phyloP scores from a whole-genome alignment of 352 stramenopile species.

The Pythium pectinolyticum region DNA sequence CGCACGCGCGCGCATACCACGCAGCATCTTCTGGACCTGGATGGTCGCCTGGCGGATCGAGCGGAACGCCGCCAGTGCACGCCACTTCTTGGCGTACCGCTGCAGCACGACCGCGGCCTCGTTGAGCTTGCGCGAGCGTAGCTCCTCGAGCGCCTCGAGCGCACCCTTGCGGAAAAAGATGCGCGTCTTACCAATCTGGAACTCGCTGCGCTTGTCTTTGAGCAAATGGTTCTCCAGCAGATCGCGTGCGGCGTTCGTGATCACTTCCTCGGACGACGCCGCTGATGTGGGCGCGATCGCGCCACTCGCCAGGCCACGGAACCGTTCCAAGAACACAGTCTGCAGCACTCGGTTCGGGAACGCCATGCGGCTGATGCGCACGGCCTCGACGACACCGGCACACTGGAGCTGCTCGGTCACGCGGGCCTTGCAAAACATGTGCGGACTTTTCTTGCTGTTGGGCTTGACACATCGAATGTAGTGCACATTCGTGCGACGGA shows the following conservation, averaged over 20 bases:
- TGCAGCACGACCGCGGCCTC: constrained; percentile 78
- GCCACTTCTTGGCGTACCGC: constrained; percentile 82
- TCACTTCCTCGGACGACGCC: constrained; percentile 45
- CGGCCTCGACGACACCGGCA: constrained; percentile 97
- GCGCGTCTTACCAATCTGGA: constrained; percentile 89
- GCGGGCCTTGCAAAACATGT: constrained; percentile 87
- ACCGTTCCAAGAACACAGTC: constrained; percentile 82
- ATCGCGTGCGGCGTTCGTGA: constrained; percentile 43
- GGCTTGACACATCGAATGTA: constrained; percentile 99
- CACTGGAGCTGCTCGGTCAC: constrained; percentile 97
- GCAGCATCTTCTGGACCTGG: constrained; percentile 57
- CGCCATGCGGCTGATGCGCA: constrained; percentile 97
- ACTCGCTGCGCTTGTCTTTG: constrained; percentile 58
- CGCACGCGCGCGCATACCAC: constrained; percentile 40
- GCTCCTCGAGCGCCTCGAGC: constrained; percentile 90
- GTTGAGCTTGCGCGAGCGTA: constrained; percentile 78
- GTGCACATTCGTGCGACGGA: constrained; percentile 95
- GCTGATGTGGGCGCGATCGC: constrained; percentile 37
- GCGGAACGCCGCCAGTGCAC: constrained; percentile 62
- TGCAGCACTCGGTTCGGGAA: constrained; percentile 97
- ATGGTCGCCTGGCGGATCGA: constrained; percentile 57
- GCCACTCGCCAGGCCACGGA: constrained; percentile 57
- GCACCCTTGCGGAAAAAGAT: constrained; percentile 94
- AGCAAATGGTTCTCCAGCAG: constrained; percentile 64
- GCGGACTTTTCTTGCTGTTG: constrained; percentile 93